These are phyloP conservation scores for Malania oleifera DNA, from an alignment of 164 flowering plant genomes.

Conservation along the genomic window DNA sequence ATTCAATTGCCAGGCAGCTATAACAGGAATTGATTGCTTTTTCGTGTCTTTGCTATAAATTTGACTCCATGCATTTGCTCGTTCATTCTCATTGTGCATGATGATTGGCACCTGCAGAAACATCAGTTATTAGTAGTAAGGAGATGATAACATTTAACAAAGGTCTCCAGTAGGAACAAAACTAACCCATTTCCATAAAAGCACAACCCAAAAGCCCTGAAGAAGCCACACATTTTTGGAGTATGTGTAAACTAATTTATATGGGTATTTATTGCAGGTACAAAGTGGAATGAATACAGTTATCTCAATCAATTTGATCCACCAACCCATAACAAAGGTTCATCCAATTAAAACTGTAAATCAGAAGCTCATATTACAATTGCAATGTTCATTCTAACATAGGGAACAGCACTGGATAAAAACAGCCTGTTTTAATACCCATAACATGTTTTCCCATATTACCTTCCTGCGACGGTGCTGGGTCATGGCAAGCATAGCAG, in stretches of 20 bases:
- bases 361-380: too few relatives aligned
- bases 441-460: constrained; percentile 1
- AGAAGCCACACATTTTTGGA: background rate
- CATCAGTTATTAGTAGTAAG: background rate
- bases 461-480: constrained; percentile 97
- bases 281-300: too few relatives aligned
- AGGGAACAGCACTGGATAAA: too few relatives aligned
- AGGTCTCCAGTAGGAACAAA: background rate
- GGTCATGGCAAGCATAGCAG: constrained; percentile 99
- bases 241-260: background rate
- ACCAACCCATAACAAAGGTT: too few relatives aligned
- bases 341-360: too few relatives aligned
- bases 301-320: too few relatives aligned
- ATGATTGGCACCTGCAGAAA: constrained; percentile 78
- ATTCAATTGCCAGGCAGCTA: constrained; percentile 90
- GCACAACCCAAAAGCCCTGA: background rate
- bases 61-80: constrained; percentile 83
- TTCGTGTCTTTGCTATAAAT: constrained; percentile 85
- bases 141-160: background rate
- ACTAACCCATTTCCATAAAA: background rate
- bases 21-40: constrained; percentile 87
- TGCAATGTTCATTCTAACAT: too few relatives aligned
- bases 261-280: too few relatives aligned
- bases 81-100: constrained; percentile 77
- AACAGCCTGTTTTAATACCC: background rate